A percentile compares a stretch with the other conserved stretches of the same genome.
Conservation (phyloP, 1,284 basidiomycete genomes). For the Leccinum subspadiceum region DNA sequence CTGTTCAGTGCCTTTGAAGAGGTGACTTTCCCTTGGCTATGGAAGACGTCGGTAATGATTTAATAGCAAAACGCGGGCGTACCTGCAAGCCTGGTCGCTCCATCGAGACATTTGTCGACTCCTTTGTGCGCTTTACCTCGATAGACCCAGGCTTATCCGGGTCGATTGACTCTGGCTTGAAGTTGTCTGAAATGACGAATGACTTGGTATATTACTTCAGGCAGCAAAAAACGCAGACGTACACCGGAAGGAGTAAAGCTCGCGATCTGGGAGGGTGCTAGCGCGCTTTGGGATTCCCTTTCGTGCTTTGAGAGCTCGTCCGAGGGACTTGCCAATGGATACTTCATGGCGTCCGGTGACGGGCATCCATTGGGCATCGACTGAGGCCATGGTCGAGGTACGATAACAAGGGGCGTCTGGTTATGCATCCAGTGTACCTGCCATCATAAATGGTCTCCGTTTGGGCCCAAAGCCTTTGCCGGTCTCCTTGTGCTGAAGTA, state of each 20-base stretch:
- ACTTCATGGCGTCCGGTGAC: conserved; percentile 52
- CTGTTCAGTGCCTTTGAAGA: conserved; percentile 56
- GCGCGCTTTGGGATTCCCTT: conserved; percentile 46
- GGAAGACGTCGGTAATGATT: conserved; percentile 6
- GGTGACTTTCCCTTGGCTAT: conserved; percentile 54
- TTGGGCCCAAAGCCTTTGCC: conserved; percentile 3
- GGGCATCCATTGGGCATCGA: conserved; percentile 53
- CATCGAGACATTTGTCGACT: conserved; percentile 49
- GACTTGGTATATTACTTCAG: conserved; percentile 2
- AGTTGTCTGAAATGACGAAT: conserved; percentile 51
- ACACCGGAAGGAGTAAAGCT: conserved; percentile 75
- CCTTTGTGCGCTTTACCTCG: conserved; percentile 51
- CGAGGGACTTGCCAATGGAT: conserved; percentile 55
- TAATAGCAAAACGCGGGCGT: not conserved
- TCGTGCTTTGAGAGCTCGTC: conserved; percentile 35
- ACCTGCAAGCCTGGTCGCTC: conserved; percentile 67
- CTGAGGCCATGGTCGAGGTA: conserved; percentile 43
- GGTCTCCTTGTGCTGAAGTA: conserved; percentile 26
- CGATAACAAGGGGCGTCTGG: conserved; percentile 22
- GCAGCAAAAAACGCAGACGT: conserved; percentile 28
- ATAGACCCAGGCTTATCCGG: conserved; percentile 59
- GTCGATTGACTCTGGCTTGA: conserved; percentile 71
- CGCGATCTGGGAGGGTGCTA: conserved; percentile 49
- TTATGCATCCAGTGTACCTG: conserved; percentile 3
- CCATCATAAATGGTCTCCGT: conserved; percentile 18